phyloP scores from a whole-genome alignment of 2,329 filamentous ascomycete species.

The Aspergillus uvarum region DNA sequence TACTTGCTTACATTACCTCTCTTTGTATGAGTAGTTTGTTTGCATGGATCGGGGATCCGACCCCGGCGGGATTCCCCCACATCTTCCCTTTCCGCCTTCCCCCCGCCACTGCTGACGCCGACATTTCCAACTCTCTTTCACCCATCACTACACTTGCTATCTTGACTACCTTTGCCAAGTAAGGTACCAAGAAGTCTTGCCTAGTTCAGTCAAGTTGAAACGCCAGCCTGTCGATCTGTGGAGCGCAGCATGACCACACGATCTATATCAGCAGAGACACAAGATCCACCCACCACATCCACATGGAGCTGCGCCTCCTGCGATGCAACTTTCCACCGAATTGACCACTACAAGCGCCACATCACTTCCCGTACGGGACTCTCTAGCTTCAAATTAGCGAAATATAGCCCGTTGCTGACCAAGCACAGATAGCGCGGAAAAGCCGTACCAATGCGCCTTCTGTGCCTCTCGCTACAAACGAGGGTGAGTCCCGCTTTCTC shows the following conservation, averaged over 20 bases:
- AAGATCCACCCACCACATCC: conserved; percentile 1
- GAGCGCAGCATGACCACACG: neutral
- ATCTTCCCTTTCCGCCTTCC: too few species aligned
- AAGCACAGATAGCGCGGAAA: conserved; percentile 22
- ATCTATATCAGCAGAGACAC: neutral
- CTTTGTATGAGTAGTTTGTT: neutral
- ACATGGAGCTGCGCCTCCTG: conserved; percentile 28
- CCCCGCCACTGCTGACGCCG: neutral
- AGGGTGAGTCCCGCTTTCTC: conserved; percentile 20
- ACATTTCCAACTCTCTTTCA: neutral
- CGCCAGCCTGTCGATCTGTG: too few species aligned
- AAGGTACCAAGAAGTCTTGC: too few species aligned
- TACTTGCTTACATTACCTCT: too few species aligned
- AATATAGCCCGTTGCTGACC: neutral
- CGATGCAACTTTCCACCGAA: conserved; percentile 24
- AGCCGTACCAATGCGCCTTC: conserved; percentile 24
- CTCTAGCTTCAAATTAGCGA: too few species aligned
- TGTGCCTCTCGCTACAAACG: conserved; percentile 28
- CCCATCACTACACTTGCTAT: too few species aligned
- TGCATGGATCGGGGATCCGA: neutral
- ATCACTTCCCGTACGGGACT: conserved; percentile 20
- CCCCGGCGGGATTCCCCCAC: neutral
- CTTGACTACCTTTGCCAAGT: too few species aligned
- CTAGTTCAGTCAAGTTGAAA: too few species aligned
- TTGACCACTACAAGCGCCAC: conserved; percentile 31